Evolutionary conservation across 495 filamentous ascomycete species (phyloP), one percentile per base, ranked within the genome.

Genomic region (Annulohypoxylon moriforme): DNA sequence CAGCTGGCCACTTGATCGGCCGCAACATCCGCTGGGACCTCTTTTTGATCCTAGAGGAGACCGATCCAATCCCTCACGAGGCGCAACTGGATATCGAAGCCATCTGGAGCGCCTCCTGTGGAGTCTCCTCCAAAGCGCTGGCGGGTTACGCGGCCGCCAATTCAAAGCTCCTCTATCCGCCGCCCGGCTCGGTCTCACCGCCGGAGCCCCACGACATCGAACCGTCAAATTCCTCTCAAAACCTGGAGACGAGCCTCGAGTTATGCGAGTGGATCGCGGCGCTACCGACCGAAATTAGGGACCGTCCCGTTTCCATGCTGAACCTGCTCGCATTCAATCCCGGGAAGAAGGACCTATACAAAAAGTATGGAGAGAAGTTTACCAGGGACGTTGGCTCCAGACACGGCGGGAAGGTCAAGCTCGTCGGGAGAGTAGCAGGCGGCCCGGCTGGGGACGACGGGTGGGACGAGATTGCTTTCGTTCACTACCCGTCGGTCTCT

Each of bases 311-410:
- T 3, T 87, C 86, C 1, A 91, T 91, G 89, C 78, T 91, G n/a
- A 92, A 91, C 62, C 79, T 91, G n/a, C 81, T 92, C 6, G 83
- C 88, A 62, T 91, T 92, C 76, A 79, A 83, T 20, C 80, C 81
- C 0, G 81, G 81, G 11, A 83, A 76, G 64, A 88, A 86, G 70
- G 78, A 83, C 55, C 78, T 81, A 40, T 92, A 91, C 72, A 80
- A 84, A 29, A 75, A 83, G 29, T 92, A 91, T 75, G 88, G 89
- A 1, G 76, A 80, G 34, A 87, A 84, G 7, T 92, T 92, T 69
- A 78, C 82, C 5, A 78, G 82, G 22, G 75, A 74, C 0, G 83
- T 88, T 10, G 89, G 89, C 6, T 76, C 80, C 1, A 82, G 75
- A 56, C 79, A 86, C 13, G 89, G 89, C 25, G 89, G 88, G 0